phyloP scores from a whole-genome alignment of 495 filamentous ascomycete species.

The Chaetomium fimeti region DNA sequence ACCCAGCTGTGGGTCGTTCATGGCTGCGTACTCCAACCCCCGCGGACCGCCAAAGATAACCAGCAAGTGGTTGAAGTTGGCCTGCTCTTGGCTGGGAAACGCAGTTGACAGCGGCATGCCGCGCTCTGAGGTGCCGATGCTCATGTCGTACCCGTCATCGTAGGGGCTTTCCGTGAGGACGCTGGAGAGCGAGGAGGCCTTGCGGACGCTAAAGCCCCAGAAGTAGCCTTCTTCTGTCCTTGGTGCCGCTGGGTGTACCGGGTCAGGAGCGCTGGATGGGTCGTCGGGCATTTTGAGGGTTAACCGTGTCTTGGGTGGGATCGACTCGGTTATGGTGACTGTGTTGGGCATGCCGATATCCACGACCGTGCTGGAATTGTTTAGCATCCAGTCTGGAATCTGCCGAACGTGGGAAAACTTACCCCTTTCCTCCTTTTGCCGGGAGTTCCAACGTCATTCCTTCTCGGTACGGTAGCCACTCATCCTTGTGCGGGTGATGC shows the following conservation, averaged over 20 bases:
- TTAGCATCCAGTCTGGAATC: background rate
- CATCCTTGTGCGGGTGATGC: slow-evolving; percentile 63
- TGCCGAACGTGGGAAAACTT: slow-evolving; percentile 2
- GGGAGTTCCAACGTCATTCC: slow-evolving; percentile 55
- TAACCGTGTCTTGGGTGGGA: slow-evolving; percentile 61
- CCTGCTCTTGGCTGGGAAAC: slow-evolving; percentile 44
- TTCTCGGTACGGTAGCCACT: slow-evolving; percentile 70
- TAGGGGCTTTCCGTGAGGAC: slow-evolving; percentile 65
- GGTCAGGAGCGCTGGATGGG: slow-evolving; percentile 45
- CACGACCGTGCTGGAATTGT: slow-evolving; percentile 48
- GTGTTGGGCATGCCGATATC: slow-evolving; percentile 57
- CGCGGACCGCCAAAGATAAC: slow-evolving; percentile 71
- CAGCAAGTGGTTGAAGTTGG: slow-evolving; percentile 63
- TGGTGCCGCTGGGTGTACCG: slow-evolving; percentile 59
- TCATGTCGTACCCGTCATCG: slow-evolving; percentile 64
- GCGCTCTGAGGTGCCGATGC: slow-evolving; percentile 73
- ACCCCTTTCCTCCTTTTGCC: slow-evolving; percentile 41
- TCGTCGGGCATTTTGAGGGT: slow-evolving; percentile 60
- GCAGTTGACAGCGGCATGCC: slow-evolving; percentile 53
- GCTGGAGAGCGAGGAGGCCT: slow-evolving; percentile 55
- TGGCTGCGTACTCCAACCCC: slow-evolving; percentile 67
- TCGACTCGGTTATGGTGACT: slow-evolving; percentile 52
- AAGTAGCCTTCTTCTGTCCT: slow-evolving; percentile 69
- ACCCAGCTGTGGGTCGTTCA: slow-evolving; percentile 60
- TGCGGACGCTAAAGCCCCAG: slow-evolving; percentile 70